Conservation (phyloP, 2,329 filamentous ascomycete genomes). For the Cladobotryum protrusum region DNA sequence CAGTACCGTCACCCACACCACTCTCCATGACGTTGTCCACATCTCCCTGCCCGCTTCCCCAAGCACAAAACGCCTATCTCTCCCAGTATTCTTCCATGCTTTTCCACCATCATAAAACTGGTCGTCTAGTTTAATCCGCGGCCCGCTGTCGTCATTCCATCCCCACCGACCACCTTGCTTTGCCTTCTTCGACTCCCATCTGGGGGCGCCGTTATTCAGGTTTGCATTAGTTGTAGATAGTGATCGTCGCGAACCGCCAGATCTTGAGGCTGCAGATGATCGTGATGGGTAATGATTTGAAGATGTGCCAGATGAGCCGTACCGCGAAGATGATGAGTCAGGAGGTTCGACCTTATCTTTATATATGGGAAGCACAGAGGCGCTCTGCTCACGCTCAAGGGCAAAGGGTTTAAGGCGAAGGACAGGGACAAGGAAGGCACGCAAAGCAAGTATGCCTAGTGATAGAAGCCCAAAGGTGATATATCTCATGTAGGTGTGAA, state of each 20-base stretch:
- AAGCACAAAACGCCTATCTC: slow-evolving; percentile 26
- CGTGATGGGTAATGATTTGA: too few species aligned
- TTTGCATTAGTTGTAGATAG: background rate
- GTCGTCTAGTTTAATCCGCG: slow-evolving; percentile 48
- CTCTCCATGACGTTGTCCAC: slow-evolving; percentile 53
- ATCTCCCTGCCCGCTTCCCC: slow-evolving; percentile 53
- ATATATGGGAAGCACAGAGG: slow-evolving; percentile 35
- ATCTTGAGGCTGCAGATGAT: slow-evolving; percentile 13
- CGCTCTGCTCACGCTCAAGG: slow-evolving; percentile 34
- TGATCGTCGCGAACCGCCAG: background rate
- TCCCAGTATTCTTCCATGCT: slow-evolving; percentile 21
- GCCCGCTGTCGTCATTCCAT: slow-evolving; percentile 38
- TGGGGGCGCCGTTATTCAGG: slow-evolving; percentile 16
- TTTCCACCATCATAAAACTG: slow-evolving; percentile 41
- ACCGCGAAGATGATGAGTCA: slow-evolving; percentile 12
- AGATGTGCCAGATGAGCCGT: slow-evolving; percentile 11
- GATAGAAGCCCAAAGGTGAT: slow-evolving; percentile 53
- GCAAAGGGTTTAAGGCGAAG: slow-evolving; percentile 49
- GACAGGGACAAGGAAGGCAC: slow-evolving; percentile 52
- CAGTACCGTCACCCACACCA: slow-evolving; percentile 55
- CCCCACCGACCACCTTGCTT: slow-evolving; percentile 32
- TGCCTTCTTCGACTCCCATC: slow-evolving; percentile 21
- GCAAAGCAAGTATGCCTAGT: slow-evolving; percentile 43
- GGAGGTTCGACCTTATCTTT: slow-evolving; percentile 47
- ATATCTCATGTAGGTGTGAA: slow-evolving; percentile 79